Base-by-base conservation (phyloP, 352 stramenopile species). In the Phytophthora colocasiae region DNA sequence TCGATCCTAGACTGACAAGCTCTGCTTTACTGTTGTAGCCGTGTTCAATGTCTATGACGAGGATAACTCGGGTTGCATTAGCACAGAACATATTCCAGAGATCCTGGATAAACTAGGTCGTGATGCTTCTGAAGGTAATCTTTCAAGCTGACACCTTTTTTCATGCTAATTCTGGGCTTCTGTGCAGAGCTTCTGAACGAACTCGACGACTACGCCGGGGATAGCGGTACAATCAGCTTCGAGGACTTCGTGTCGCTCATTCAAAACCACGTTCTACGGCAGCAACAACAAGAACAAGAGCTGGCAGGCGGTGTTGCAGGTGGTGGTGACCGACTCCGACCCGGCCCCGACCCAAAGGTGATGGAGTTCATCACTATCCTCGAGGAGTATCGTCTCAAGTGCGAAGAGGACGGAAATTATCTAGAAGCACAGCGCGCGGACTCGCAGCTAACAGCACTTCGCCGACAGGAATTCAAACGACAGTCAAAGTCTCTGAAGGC, bases 351-450 rank as follows among this genome's bases (percentile, higher is more conserved):
- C 56, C 89, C 91, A 1, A 98, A 97, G 50, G 92, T 98, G 6
- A 84, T 97, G 63, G 91, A 98, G 71, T 98, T 98, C 63, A 89
- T 98, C 55, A 73, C 82, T 15, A 98, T 98, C 46, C 61, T 98
- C 26, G 94, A 98, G 58, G 92, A 98, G 62, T 98, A 98, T 71
- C 89, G 93, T 6, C 57, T 95, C 14, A 98, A 98, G 65, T 98
- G 93, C 70, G 95, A 98, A 64, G 87, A 97, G 49, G 93, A 98
- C 48, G 93, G 95, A 44, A 97, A 98, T 55, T 98, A 98, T 71
- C 63, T 98, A 12, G 95, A 98, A 67, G 95, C 95, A 8, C 90
- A 96, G 40, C 82, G 91, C 7, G 93, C 93, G 2, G 83, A 97
- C 50, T 84, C 82, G 36, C 93, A 98, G 63, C 74, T 98, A 8